These are phyloP conservation scores for Cyathus striatus DNA, from an alignment of 768 basidiomycete species.

Conservation along the genomic window DNA sequence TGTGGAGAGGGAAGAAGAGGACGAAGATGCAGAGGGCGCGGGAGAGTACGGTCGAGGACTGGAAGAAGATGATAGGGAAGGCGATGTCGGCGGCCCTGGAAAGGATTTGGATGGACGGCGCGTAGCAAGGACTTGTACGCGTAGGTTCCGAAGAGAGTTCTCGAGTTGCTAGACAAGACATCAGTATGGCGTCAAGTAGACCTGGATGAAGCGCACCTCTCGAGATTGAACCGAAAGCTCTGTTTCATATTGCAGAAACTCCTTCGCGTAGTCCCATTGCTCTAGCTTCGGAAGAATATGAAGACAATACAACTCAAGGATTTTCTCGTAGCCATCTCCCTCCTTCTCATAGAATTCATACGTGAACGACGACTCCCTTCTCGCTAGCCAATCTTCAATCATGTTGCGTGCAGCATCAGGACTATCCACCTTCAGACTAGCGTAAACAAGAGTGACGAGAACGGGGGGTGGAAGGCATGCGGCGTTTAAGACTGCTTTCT, in stretches of 20 bases:
- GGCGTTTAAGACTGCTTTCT: conserved; percentile 34
- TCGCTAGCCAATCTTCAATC: conserved; percentile 76
- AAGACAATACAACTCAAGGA: conserved; percentile 72
- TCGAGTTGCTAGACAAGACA: conserved; percentile 27
- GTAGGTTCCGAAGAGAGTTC: conserved; percentile 34
- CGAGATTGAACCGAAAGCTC: conserved; percentile 49
- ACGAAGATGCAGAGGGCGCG: conserved; percentile 53
- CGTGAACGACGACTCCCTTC: conserved; percentile 25
- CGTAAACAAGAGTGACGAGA: conserved; percentile 63
- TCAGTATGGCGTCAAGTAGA: conserved; percentile 5
- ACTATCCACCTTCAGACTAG: conserved; percentile 62
- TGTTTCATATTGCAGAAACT: conserved; percentile 70
- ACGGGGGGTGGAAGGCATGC: conserved; percentile 66
- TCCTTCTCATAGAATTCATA: conserved; percentile 23
- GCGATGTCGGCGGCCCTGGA: too few relatives aligned
- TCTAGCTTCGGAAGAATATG: conserved; percentile 67
- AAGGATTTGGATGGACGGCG: conserved; percentile 18
- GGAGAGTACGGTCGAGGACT: conserved; percentile 40
- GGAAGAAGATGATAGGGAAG: conserved; percentile 17
- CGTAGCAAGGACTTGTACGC: conserved; percentile 29
- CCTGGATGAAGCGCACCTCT: conserved; percentile 36
- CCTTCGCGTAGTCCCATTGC: conserved; percentile 77
- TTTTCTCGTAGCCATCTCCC: conserved; percentile 62
- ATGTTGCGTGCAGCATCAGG: conserved; percentile 58
- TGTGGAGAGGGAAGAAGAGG: conserved; percentile 67